These are phyloP conservation scores for Allantophomopsis cytisporea DNA, from an alignment of 2,329 filamentous ascomycete genomes.

Conservation along the genomic window DNA sequence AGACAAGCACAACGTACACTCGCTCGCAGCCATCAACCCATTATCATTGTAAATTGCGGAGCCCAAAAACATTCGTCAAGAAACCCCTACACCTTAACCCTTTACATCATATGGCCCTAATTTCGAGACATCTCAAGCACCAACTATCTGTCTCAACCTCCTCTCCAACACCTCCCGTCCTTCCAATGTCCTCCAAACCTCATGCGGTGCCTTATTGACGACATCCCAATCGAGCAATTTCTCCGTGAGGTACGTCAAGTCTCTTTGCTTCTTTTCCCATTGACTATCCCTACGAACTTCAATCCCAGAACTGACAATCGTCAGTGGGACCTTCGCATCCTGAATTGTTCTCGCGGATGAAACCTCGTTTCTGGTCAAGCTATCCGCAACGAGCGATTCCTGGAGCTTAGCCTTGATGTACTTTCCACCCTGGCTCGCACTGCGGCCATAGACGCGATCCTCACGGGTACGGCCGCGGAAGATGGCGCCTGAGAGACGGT, in stretches of 20 bases:
- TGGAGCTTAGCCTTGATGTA: conserved; percentile 84
- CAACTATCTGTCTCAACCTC: conserved; percentile 52
- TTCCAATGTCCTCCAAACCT: conserved; percentile 68
- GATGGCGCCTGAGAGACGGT: conserved; percentile 66
- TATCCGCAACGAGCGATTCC: conserved; percentile 78
- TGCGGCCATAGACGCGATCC: conserved; percentile 74
- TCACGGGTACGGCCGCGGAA: conserved; percentile 68
- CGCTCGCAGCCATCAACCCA: too few relatives aligned
- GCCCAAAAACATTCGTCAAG: too few relatives aligned
- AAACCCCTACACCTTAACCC: too few relatives aligned
- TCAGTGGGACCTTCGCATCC: conserved; percentile 58
- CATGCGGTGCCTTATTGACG: conserved; percentile 70
- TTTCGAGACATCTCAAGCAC: too few relatives aligned
- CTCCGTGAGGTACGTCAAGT: conserved; percentile 66
- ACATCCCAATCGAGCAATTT: conserved; percentile 78
- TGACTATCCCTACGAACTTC: conserved; percentile 49
- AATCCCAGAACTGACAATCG: conserved; percentile 70
- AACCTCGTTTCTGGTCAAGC: conserved; percentile 74
- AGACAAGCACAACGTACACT: too few relatives aligned
- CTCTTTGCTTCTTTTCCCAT: conserved; percentile 79
- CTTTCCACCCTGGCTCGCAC: conserved; percentile 68
- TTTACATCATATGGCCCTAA: too few relatives aligned
- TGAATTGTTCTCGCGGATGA: conserved; percentile 69
- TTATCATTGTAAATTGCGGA: too few relatives aligned
- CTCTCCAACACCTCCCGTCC: conserved; percentile 68